Evolutionary conservation across 352 stramenopile genomes (phyloP), one percentile per base, ranked within the genome.

Genomic region (Globisporangium recalcitrans): DNA sequence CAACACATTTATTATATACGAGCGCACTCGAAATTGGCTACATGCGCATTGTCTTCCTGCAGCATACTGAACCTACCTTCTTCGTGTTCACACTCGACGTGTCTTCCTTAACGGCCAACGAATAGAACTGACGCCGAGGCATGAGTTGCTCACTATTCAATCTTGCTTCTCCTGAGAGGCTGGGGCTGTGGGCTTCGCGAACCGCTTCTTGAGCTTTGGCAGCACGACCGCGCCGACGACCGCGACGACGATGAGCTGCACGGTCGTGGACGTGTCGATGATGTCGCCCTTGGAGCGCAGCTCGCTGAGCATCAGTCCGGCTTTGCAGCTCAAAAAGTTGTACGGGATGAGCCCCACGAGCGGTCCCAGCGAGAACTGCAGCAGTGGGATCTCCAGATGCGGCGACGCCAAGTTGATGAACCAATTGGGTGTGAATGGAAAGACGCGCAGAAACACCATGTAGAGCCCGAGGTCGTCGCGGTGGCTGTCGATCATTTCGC

Each of bases 361-460:
- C 22, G 82, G 80, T 3, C 80, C 82, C 29, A 89, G 56, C 24
- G 75, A 60, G 67, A 93, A 93, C 59, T 82, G 74, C 13, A 63
- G 21, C 36, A 93, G 32, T 27, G 83, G 79, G 59, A 93, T 91
- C 24, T 75, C 68, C 51, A 93, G 60, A 46, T 93, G 83, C 36
- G 83, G 81, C 36, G 83, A 87, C 61, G 83, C 82, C 70, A 93
- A 69, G 75, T 93, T 93, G 73, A 93, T 88, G 56, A 93, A 93
- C 83, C 83, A 93, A 63, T 93, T 93, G 64, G 83, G 83, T 19
- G 83, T 89, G 67, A 93, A 91, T 29, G 83, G 83, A 62, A 93
- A 93, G 4, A 93, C 80, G 31, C 84, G 79, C 55, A 93, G 57
- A 64, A 91, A 93, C 24, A 91, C 69, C 76, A 91, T 90, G 69